Conservation (phyloP, 805 yeast genomes). For the Vanderwaltozyma yarrowii region DNA sequence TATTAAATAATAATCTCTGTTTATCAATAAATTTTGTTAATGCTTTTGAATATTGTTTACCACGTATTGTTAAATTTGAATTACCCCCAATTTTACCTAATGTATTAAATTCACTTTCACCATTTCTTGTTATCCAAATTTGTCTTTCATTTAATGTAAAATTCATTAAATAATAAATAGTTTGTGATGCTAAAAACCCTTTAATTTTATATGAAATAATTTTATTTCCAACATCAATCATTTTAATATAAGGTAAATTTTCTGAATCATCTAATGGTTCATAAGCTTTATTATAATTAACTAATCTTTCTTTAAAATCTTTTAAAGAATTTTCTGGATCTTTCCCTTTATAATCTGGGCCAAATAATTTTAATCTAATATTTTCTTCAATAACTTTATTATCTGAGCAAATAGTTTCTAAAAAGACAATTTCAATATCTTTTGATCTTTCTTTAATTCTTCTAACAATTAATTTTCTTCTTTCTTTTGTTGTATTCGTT, state of each 20-base stretch:
- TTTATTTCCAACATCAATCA: slow-evolving; percentile 93
- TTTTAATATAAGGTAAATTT: slow-evolving; percentile 73
- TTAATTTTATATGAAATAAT: slow-evolving; percentile 86
- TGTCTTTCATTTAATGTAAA: slow-evolving; percentile 85
- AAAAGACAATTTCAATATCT: slow-evolving; percentile 64
- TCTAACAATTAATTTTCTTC: slow-evolving; percentile 49
- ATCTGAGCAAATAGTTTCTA: slow-evolving; percentile 84
- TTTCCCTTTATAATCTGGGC: slow-evolving; percentile 87
- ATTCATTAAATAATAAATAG: slow-evolving; percentile 78
- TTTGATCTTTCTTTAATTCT: slow-evolving; percentile 47
- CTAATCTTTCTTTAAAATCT: slow-evolving; percentile 74
- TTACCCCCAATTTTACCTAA: slow-evolving; percentile 88
- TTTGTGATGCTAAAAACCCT: slow-evolving; percentile 83
- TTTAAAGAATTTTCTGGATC: slow-evolving; percentile 67
- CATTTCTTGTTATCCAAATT: slow-evolving; percentile 92
- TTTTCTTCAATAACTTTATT: slow-evolving; percentile 70
- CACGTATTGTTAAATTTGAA: slow-evolving; percentile 69
- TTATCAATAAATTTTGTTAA: slow-evolving; percentile 61
- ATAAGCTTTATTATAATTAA: slow-evolving; percentile 80
- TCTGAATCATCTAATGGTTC: slow-evolving; percentile 80
- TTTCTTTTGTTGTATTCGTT: slow-evolving; percentile 58
- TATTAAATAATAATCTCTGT: slow-evolving; percentile 61
- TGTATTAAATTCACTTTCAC: slow-evolving; percentile 81
- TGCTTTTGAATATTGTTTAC: slow-evolving; percentile 61
- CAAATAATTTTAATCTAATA: slow-evolving; percentile 73